Evolutionary conservation across 208 protist species (phyloP).

Genomic region (Acanthamoeba lenticulata): DNA sequence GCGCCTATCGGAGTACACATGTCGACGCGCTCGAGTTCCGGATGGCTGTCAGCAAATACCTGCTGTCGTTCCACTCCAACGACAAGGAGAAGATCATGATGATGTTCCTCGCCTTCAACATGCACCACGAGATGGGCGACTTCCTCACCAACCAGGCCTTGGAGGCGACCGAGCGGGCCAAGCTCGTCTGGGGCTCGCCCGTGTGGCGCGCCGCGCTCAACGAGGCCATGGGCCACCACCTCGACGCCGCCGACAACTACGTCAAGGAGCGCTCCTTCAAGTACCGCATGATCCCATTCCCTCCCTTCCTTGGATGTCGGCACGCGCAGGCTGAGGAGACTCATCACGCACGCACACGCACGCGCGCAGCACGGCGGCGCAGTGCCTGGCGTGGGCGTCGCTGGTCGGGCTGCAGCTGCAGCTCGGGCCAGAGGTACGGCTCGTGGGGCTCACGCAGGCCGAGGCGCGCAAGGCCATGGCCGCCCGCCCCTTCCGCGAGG

Average conservation of each 20-base stretch:
- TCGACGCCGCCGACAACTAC: constrained; percentile 60
- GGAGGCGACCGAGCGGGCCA: constrained; percentile 11
- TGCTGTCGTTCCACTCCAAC: neutral
- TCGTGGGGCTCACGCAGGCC: neutral
- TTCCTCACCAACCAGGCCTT: constrained; percentile 42
- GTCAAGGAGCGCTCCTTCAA: constrained; percentile 44
- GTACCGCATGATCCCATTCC: neutral
- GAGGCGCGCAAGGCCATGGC: constrained; percentile 43
- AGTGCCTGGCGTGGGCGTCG: constrained; percentile 1
- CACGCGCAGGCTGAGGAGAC: no score
- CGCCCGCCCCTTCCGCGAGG: neutral
- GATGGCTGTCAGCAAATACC: constrained; percentile 30
- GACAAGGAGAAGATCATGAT: constrained; percentile 64
- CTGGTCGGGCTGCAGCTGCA: constrained; percentile 5
- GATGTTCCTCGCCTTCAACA: constrained; percentile 65
- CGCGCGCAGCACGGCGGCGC: neutral
- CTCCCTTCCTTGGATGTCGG: no score
- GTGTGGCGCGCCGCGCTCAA: neutral
- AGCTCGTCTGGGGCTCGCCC: neutral
- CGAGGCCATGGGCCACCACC: neutral
- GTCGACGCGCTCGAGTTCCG: constrained; percentile 43
- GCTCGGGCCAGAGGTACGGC: neutral
- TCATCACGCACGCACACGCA: neutral
- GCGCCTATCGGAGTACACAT: neutral
- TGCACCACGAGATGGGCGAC: constrained; percentile 67